Conservation (phyloP, 192 early-diverging fungal species). For the Coemansia sp. region DNA sequence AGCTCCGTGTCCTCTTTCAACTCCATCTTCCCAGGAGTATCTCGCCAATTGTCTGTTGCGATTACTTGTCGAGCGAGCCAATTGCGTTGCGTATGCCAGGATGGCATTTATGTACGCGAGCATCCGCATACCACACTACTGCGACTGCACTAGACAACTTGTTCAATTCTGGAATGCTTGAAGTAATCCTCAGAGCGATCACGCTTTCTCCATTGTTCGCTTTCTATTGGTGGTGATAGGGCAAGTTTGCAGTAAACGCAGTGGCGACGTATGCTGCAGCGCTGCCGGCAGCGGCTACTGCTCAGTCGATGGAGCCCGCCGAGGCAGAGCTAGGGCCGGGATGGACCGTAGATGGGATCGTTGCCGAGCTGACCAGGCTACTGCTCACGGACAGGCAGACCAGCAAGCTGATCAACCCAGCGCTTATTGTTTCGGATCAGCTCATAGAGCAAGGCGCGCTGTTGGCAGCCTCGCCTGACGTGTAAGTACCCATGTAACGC, state of each 20-base stretch:
- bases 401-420: conserved; percentile 52
- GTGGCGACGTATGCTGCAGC: conserved; percentile 42
- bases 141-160: background rate
- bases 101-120: background rate
- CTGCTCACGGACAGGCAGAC: conserved; percentile 48
- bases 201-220: too few species aligned
- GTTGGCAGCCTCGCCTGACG: conserved; percentile 20
- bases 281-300: conserved; percentile 16
- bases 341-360: conserved; percentile 41
- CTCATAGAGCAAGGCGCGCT: conserved; percentile 50
- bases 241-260: conserved; percentile 50
- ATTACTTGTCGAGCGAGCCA: background rate
- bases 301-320: background rate
- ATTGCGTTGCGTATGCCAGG: too few species aligned
- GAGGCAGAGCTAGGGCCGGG: conserved; percentile 5
- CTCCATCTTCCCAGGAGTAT: too few species aligned
- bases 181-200: background rate
- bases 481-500: conserved; percentile 18
- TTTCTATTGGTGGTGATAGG: conserved; percentile 17
- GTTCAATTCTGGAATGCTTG: background rate
- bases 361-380: conserved; percentile 46
- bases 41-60: background rate
- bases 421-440: conserved; percentile 52
- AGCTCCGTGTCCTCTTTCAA: too few species aligned
- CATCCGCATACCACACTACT: background rate